Conservation (phyloP, 192 early-diverging fungal species). For the Neocallimastix lanati region DNA sequence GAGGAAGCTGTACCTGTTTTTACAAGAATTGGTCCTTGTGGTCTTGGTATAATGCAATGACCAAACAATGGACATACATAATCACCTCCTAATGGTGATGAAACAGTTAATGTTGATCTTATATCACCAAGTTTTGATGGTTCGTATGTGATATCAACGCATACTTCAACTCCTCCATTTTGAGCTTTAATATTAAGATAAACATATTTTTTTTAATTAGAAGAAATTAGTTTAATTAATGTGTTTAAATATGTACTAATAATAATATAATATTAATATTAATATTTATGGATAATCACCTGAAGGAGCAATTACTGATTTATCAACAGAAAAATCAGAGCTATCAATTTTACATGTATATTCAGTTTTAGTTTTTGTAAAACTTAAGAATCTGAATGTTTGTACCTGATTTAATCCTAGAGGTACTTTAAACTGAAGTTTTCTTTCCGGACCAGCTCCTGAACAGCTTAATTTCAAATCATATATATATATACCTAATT, state of each 20-base stretch:
- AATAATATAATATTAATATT: background rate
- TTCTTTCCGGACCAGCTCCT: constrained; percentile 19
- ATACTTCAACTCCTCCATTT: constrained; percentile 23
- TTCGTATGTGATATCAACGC: constrained; percentile 32
- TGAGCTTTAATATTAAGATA: constrained; percentile 9
- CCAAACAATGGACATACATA: constrained; percentile 35
- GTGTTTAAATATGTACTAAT: too few species aligned
- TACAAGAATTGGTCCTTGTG: constrained; percentile 37
- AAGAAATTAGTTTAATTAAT: too few species aligned
- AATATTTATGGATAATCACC: too few species aligned
- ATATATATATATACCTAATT: constrained; percentile 33
- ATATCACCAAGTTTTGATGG: constrained; percentile 38
- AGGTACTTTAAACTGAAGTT: constrained; percentile 35
- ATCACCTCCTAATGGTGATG: constrained; percentile 31
- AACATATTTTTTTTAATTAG: too few species aligned
- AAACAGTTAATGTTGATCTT: constrained; percentile 22
- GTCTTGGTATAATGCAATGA: constrained; percentile 27
- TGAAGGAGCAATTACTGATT: constrained; percentile 24
- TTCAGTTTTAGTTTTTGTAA: constrained; percentile 30
- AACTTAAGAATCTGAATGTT: constrained; percentile 32
- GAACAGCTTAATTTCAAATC: constrained; percentile 23
- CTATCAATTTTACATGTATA: constrained; percentile 29
- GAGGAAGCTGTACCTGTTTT: constrained; percentile 18
- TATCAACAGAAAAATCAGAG: constrained; percentile 31
- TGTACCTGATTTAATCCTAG: constrained; percentile 29